Base-by-base conservation (phyloP, 352 stramenopile species). In the Phytophthora constricta region DNA sequence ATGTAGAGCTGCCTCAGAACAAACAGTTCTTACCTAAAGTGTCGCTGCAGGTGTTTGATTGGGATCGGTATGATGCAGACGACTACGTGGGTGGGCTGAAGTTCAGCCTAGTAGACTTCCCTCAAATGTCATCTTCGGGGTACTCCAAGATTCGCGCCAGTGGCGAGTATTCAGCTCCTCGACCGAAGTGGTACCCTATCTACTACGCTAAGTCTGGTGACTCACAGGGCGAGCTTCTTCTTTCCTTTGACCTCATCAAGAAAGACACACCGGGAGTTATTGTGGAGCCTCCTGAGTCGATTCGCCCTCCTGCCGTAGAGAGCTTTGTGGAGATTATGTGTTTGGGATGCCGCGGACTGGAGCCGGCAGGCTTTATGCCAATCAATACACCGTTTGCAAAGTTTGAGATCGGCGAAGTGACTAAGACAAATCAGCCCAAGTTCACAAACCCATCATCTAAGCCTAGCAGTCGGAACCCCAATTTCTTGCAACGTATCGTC, bases 401-500 rank as follows among this genome's bases (percentile, higher is more conserved):
- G 51, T 96, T 98, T 60, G 87, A 96, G 26, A 71, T 93, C 11
- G 88, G 84, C 43, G 87, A 93, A 62, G 72, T 84, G 7, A 79
- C 74, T 1, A 81, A 85, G 39, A 77, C 75, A 23, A 87, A 82
- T 53, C 78, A 80, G 39, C 77, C 84, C 5, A 87, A 87, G 49
- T 84, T 90, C 51, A 94, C 86, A 33, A 89, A 89, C 43, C 69
- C 79, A 25, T 92, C 82, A 20, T 95, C 87, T 2, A 93, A 89
- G 61, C 90, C 90, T 4, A 90, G 77, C 25, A 84, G 80, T 2
- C 71, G 69, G 13, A 94, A 97, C 52, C 90, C 91, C 0, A 98
- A 98, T 68, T 98, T 95, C 63, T 71, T 96, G 26, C 84, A 97
- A 48, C 84, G 87, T 3, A 83, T 98, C 48, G 51, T 96, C 8